phyloP scores from a whole-genome alignment of 305 asterid species.

The Vinca major region DNA sequence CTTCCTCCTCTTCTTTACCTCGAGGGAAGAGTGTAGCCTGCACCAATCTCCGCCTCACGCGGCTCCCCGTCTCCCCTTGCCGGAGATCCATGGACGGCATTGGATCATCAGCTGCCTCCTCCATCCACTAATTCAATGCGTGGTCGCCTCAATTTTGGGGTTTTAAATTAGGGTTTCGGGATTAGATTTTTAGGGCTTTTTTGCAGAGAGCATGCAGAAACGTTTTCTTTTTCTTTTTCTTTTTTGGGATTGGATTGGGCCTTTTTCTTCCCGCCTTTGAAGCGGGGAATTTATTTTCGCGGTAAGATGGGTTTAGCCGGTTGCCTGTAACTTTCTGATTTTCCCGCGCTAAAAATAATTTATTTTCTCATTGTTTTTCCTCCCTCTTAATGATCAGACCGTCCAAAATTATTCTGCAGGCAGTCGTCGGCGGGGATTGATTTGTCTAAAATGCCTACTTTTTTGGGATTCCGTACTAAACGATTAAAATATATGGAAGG shows the following conservation, averaged over 20 bases:
- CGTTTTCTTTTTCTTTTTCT: background rate
- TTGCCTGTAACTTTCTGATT: background rate
- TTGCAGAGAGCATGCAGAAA: background rate
- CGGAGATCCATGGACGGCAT: constrained; percentile 26
- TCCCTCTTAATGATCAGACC: background rate
- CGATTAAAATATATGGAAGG: too few species aligned
- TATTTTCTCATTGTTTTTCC: too few species aligned
- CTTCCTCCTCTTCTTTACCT: constrained; percentile 21
- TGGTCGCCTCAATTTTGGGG: background rate
- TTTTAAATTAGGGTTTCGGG: constrained; percentile 29
- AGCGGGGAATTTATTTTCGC: background rate
- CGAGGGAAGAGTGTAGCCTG: constrained; percentile 62
- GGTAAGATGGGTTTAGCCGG: background rate
- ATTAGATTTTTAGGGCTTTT: constrained; percentile 8
- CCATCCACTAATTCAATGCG: constrained; percentile 13
- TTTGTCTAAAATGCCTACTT: too few species aligned
- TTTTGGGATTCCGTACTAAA: too few species aligned
- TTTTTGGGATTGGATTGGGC: background rate
- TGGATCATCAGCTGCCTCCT: constrained; percentile 23
- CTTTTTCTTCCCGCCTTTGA: background rate
- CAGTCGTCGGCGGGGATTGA: too few species aligned
- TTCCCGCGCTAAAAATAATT: background rate
- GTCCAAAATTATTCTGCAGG: too few species aligned
- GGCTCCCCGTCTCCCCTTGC: constrained; percentile 35
- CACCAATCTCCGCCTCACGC: constrained; percentile 47